Evolutionary conservation across 257 asterid species (phyloP).

Genomic region (Solanum ossicruentum): DNA sequence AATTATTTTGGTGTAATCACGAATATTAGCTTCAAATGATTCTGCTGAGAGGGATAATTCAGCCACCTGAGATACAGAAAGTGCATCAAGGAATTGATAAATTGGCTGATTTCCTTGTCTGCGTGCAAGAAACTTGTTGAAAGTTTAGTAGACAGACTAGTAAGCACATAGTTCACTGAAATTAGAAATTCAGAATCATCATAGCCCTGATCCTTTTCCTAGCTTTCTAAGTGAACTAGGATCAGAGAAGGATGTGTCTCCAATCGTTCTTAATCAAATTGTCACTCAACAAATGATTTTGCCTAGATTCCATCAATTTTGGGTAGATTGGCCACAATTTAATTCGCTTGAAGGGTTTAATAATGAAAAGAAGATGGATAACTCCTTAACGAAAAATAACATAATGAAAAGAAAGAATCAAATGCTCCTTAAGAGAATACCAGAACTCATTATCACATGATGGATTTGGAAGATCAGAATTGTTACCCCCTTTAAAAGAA

Average conservation of each 20-base stretch:
- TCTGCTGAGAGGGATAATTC: slow-evolving; percentile 59
- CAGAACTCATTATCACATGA: neutral
- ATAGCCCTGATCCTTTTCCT: neutral
- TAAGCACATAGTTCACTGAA: neutral
- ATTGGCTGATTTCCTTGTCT: neutral
- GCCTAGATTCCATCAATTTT: neutral
- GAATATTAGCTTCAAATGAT: slow-evolving; percentile 67
- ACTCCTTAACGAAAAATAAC: neutral
- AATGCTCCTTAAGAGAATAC: neutral
- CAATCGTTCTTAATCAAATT: neutral
- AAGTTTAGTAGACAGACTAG: neutral
- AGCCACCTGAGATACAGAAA: slow-evolving; percentile 36
- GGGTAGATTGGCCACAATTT: neutral
- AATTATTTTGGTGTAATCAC: slow-evolving; percentile 77
- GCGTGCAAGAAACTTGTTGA: neutral
- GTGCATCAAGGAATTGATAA: neutral
- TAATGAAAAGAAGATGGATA: neutral
- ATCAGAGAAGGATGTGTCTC: neutral
- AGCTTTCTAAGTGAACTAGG: neutral
- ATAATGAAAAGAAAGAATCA: neutral
- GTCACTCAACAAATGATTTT: neutral
- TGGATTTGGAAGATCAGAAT: neutral
- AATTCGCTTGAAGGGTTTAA: neutral
- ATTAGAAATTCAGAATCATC: neutral
- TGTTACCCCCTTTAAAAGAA: neutral